Conservation (phyloP, 345 rosid species). For the Brassica nigra region DNA sequence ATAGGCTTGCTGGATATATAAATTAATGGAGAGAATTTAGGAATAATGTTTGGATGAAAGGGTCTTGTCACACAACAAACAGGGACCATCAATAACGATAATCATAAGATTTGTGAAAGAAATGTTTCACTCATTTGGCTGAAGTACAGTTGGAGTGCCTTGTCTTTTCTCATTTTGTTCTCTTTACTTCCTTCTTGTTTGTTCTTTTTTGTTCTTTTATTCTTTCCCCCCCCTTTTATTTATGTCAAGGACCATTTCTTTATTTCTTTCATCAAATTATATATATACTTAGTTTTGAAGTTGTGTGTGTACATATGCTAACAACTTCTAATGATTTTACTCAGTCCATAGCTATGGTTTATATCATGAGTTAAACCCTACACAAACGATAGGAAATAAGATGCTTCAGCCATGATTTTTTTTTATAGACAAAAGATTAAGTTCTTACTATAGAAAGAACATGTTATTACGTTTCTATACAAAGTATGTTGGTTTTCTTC, state of each 20-base stretch:
- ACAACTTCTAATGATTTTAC: not conserved
- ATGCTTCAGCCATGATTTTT: not conserved
- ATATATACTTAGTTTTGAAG: not conserved
- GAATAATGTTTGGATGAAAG: constrained; percentile 18
- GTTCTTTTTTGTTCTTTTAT: constrained; percentile 31
- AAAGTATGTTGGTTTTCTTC: not conserved
- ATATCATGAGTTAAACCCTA: not conserved
- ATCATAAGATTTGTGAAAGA: constrained; percentile 40
- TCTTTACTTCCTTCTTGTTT: constrained; percentile 41
- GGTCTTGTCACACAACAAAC: constrained; percentile 26
- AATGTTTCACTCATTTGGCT: constrained; percentile 35
- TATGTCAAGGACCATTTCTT: constrained; percentile 1
- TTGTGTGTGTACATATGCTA: not conserved
- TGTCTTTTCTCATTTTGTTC: constrained; percentile 40
- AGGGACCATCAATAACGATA: constrained; percentile 37
- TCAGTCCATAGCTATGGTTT: not conserved
- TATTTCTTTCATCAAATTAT: not conserved
- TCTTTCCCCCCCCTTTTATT: not conserved
- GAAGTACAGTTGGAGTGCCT: constrained; percentile 35
- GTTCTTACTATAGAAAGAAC: no score
- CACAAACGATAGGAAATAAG: not conserved
- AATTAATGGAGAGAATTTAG: constrained; percentile 15
- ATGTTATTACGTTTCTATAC: not conserved
- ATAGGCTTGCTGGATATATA: not conserved
- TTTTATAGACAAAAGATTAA: not conserved